phyloP scores from a whole-genome alignment of 2,329 filamentous ascomycete species.

The Pestalotiopsis fici region DNA sequence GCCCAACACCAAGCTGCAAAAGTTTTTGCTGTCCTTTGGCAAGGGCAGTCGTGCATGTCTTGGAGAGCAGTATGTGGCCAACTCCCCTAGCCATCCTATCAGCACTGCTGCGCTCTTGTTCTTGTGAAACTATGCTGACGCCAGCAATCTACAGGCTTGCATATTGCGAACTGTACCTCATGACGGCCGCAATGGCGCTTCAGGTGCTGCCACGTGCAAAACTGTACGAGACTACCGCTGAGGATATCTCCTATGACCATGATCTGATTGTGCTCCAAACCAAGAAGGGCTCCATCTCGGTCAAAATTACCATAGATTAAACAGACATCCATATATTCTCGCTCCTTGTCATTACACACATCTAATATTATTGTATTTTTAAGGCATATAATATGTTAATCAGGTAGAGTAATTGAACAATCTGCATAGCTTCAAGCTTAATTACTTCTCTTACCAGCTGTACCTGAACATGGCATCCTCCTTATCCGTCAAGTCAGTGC shows the following conservation, averaged over 20 bases:
- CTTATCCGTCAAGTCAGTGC: constrained; percentile 34
- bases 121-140: neutral
- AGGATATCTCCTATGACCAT: constrained; percentile 28
- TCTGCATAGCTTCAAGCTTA: too few relatives aligned
- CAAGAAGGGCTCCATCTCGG: neutral
- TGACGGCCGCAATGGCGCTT: constrained; percentile 18
- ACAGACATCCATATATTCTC: neutral
- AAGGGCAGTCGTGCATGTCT: constrained; percentile 23
- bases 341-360: too few relatives aligned
- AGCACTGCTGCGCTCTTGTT: neutral
- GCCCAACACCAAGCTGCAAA: constrained; percentile 13
- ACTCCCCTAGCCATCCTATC: neutral
- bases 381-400: neutral
- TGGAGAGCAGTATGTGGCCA: constrained; percentile 23
- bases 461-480: constrained; percentile 35
- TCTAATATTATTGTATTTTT: neutral
- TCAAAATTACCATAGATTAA: neutral
- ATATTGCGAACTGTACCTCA: constrained; percentile 24
- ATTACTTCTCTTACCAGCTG: constrained; percentile 17
- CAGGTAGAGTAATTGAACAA: too few relatives aligned
- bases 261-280: constrained; percentile 23
- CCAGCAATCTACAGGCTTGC: constrained; percentile 18
- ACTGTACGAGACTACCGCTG: constrained; percentile 19
- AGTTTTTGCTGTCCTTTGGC: constrained; percentile 17
- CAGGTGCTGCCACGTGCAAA: constrained; percentile 24